Percentiles rank a stretch among this genome's conserved stretches.
Conservation (phyloP, 1,284 basidiomycete species). For the Trichosporon coremiiforme region DNA sequence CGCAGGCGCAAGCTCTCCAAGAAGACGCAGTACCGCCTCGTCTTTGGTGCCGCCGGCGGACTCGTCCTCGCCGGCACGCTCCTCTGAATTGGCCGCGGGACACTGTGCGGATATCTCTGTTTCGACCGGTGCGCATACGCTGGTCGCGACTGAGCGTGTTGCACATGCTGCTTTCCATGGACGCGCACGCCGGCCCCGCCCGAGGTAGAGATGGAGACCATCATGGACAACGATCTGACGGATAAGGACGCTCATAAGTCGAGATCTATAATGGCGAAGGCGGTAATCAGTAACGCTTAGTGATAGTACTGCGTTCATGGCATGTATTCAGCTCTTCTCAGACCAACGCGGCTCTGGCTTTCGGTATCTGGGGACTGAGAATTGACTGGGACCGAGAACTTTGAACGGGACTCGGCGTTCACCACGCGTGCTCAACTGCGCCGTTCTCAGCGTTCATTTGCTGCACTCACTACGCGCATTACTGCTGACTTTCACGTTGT, state of each 20-base stretch:
- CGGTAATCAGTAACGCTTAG: background rate
- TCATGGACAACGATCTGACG: background rate
- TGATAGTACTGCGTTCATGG: background rate
- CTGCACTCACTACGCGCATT: too few relatives aligned
- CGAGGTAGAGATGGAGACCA: background rate
- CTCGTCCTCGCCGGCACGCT: conserved; percentile 5
- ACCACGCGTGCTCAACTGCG: background rate
- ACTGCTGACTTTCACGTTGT: too few relatives aligned
- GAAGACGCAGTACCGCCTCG: background rate
- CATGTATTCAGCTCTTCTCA: background rate
- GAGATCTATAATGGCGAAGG: background rate
- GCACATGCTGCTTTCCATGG: background rate
- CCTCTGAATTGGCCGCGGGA: background rate
- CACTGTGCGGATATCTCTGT: background rate
- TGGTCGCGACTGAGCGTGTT: background rate
- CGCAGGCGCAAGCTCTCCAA: background rate
- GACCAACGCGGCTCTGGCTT: background rate
- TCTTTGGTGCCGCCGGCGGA: background rate
- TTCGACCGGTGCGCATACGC: background rate
- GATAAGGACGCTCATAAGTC: background rate
- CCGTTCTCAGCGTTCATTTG: background rate
- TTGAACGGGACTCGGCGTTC: background rate
- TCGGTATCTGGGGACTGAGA: background rate
- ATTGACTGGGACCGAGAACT: background rate
- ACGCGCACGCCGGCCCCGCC: background rate